Evolutionary conservation across 441 rosid genomes (phyloP).

Genomic region (Manihot esculenta): DNA sequence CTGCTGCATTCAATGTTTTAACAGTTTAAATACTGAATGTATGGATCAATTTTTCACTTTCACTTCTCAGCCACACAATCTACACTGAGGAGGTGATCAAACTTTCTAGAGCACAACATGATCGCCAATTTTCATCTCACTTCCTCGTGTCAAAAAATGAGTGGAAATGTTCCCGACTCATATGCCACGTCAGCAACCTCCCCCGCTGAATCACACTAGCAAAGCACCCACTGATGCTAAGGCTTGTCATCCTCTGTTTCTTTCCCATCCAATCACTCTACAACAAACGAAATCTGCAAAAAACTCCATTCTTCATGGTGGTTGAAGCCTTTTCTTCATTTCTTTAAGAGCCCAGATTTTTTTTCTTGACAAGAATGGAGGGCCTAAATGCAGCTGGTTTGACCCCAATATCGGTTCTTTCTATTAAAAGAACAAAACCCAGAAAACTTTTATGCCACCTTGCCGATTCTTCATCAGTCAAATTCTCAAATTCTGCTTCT

Average conservation of each 20-base stretch:
- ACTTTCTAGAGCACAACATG: neutral
- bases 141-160: conserved; percentile 47
- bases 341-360: conserved; percentile 17
- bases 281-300: conserved; percentile 11
- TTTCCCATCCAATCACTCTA: conserved; percentile 21
- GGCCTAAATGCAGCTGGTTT: conserved; percentile 69
- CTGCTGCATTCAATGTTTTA: neutral
- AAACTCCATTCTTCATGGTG: conserved; percentile 30
- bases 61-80: conserved; percentile 53
- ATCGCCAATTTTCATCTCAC: conserved; percentile 37
- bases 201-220: conserved; percentile 27
- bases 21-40: neutral
- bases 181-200: conserved; percentile 47
- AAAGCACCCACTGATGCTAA: conserved; percentile 36
- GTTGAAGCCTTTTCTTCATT: conserved; percentile 31
- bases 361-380: conserved; percentile 44
- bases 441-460: conserved; percentile 45
- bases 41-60: neutral
- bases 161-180: conserved; percentile 37
- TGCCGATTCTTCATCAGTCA: conserved; percentile 37
- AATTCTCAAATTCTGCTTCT: conserved; percentile 32
- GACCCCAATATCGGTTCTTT: conserved; percentile 62
- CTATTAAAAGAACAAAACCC: conserved; percentile 53
- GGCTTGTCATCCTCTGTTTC: conserved; percentile 31
- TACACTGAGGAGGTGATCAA: conserved; percentile 12